Conservation (phyloP, 257 asterid species). For the Capsicum rhomboideum region DNA sequence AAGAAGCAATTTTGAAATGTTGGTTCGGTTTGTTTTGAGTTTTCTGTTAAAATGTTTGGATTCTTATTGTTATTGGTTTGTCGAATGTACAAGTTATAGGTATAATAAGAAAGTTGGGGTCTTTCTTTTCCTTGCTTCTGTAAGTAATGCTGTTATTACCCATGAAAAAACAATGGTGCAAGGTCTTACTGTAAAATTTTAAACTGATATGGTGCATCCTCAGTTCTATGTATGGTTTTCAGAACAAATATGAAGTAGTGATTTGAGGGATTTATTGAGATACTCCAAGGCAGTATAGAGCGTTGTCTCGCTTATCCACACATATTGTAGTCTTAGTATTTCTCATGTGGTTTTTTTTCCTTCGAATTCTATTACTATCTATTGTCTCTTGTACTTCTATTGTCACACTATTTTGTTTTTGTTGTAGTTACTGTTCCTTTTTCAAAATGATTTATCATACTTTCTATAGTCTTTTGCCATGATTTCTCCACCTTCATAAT, state of each 20-base stretch:
- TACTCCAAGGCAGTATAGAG: too few species aligned
- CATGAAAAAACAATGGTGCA: neutral
- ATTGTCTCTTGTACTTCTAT: too few species aligned
- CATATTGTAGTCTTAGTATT: too few species aligned
- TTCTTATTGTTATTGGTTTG: constrained; percentile 2
- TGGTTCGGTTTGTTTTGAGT: neutral
- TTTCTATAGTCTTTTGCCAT: too few species aligned
- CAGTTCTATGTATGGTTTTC: neutral
- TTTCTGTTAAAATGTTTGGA: constrained; percentile 1
- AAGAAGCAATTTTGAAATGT: constrained; percentile 11
- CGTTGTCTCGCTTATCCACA: too few species aligned
- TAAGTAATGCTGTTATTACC: constrained; percentile 8
- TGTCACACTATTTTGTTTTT: too few species aligned
- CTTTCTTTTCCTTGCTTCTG: neutral
- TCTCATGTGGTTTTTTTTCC: too few species aligned
- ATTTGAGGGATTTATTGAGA: neutral
- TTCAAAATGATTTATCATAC: too few species aligned
- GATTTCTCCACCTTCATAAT: too few species aligned
- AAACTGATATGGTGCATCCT: neutral
- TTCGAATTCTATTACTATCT: too few species aligned
- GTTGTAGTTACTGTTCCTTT: too few species aligned
- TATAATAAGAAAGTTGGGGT: neutral
- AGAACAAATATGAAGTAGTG: neutral
- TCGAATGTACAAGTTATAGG: neutral
- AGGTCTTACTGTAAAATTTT: neutral